phyloP scores from a whole-genome alignment of 179 eudicot species.

The Spinacia oleracea region DNA sequence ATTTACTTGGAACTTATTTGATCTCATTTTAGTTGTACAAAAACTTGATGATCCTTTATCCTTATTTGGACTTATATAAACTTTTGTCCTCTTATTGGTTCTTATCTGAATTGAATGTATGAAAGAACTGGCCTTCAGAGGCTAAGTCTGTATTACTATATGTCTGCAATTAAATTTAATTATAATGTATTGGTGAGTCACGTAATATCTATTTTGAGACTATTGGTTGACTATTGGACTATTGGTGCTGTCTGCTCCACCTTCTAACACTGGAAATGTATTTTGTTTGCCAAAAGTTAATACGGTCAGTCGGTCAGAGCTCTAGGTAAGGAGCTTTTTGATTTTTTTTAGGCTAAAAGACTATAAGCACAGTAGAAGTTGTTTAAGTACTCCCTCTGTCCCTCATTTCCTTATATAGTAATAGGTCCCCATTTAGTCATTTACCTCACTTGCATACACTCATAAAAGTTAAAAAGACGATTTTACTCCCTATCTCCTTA shows the following conservation, averaged over 20 bases:
- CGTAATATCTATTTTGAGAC: neutral
- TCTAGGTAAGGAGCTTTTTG: neutral
- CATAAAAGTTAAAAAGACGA: too few species aligned
- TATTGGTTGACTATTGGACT: neutral
- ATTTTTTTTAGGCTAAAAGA: too few species aligned
- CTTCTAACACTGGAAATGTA: neutral
- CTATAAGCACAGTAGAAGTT: too few species aligned
- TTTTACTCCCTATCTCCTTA: too few species aligned
- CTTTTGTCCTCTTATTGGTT: too few species aligned
- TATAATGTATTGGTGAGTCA: neutral
- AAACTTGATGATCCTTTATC: slow-evolving; percentile 2
- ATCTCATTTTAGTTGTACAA: neutral
- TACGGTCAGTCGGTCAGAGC: too few species aligned
- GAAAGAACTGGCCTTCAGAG: neutral
- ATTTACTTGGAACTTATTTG: neutral
- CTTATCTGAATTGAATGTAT: too few species aligned
- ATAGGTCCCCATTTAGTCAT: too few species aligned
- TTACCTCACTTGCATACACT: too few species aligned
- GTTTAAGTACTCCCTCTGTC: neutral
- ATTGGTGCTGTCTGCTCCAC: neutral
- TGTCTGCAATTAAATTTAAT: neutral
- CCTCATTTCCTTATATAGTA: too few species aligned
- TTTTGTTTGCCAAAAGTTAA: neutral
- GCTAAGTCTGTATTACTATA: neutral
- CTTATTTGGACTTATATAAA: neutral